Evolutionary conservation across 192 early-diverging fungal species (phyloP), one percentile per base, ranked within the genome.

Genomic region (Coemansia sp.): DNA sequence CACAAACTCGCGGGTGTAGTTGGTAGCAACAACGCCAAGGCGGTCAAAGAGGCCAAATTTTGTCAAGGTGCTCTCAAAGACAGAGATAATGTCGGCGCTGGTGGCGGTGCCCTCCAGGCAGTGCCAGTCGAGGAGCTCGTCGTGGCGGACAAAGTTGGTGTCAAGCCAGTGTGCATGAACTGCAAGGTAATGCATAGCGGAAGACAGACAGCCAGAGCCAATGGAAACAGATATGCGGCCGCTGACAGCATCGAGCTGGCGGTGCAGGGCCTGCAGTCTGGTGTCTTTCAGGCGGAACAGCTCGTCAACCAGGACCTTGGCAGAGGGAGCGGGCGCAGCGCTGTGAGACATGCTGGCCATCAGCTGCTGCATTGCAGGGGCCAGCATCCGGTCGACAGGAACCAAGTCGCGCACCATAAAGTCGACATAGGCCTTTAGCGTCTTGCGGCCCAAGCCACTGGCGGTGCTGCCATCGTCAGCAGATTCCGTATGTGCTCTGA

Each of bases 331-430:
- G 6, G 52, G 3, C 0, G 69, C 5, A 2, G 69, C 55, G 38
- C 57, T 66, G 31, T 42, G 65, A 57, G 68, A 59, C 56, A 79
- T 38, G 50, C 45, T 60, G 11, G 69, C 42, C 60, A 81, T 64
- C 39, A 81, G 69, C 62, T 59, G 69, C 66, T 72, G 78, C 72
- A 81, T 72, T 25, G 66, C 78, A 7, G 78, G 66, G 42, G 78
- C 71, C 13, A 75, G 70, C 66, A 75, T 72, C 26, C 48, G 59
- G 12, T 75, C 69, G 37, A 72, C 69, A 2, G 73, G 63, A 4
- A 81, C 73, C 39, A 81, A 33, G 37, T 81, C 78, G 43, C 78
- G 72, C 26, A 81, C 69, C 69, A 75, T 75, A 66, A 75, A 81
- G 59, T 68, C 69, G 18, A 72, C 64, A 47, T 73, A 76, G 8